A percentile compares a stretch with the other conserved stretches of the same genome.
Conservation (phyloP, 2,329 filamentous ascomycete species). For the Colletotrichum shisoi region DNA sequence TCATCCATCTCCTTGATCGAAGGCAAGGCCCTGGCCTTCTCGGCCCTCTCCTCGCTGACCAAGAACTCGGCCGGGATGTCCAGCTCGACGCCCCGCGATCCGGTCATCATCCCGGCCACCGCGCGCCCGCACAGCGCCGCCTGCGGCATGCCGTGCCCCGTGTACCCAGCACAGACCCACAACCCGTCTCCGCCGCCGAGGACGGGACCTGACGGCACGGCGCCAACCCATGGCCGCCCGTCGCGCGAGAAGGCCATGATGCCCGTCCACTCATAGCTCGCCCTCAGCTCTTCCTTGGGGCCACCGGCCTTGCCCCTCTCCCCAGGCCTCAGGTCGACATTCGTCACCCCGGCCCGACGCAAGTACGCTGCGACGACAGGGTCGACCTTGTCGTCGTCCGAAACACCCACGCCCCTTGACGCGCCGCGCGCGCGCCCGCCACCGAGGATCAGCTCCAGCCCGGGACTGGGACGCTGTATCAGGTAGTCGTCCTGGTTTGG, state of each 20-base stretch:
- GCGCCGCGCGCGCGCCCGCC: slow-evolving; percentile 69
- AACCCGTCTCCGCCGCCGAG: slow-evolving; percentile 63
- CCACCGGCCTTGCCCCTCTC: slow-evolving; percentile 43
- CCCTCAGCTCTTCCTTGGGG: slow-evolving; percentile 53
- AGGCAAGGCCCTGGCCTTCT: slow-evolving; percentile 36
- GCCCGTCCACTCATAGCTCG: slow-evolving; percentile 75
- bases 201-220: slow-evolving; percentile 58
- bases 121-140: slow-evolving; percentile 72
- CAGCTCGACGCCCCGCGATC: slow-evolving; percentile 47
- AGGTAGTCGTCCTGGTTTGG: slow-evolving; percentile 74
- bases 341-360: slow-evolving; percentile 53
- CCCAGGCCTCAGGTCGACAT: slow-evolving; percentile 52
- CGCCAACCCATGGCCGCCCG: slow-evolving; percentile 73
- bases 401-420: slow-evolving; percentile 63
- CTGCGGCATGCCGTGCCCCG: slow-evolving; percentile 80
- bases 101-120: slow-evolving; percentile 67
- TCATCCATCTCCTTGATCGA: slow-evolving; percentile 38
- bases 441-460: slow-evolving; percentile 72
- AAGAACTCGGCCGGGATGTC: slow-evolving; percentile 56
- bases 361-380: slow-evolving; percentile 64
- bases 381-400: slow-evolving; percentile 67
- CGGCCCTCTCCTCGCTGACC: slow-evolving; percentile 47
- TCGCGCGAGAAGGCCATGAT: slow-evolving; percentile 81
- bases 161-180: slow-evolving; percentile 72
- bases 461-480: slow-evolving; percentile 68